Evolutionary conservation across 306 rosid species (phyloP), one percentile per base, ranked within the genome.

Genomic region (Trifolium subterraneum): DNA sequence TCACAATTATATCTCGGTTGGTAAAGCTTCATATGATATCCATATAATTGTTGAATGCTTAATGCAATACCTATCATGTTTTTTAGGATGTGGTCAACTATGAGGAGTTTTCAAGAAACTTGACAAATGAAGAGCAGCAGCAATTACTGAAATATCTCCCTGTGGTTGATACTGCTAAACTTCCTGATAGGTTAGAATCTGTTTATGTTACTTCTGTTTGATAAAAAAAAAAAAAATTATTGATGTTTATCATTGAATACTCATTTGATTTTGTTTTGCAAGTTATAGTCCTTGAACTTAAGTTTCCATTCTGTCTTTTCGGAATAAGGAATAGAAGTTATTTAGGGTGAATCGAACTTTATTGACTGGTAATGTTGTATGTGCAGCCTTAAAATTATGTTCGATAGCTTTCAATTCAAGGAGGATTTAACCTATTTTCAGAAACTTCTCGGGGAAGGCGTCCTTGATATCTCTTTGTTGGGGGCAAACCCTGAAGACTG

Each of bases 91-190:
- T 85, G 65, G 62, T 90, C 72, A 89, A 90, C 82, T 88, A 62
- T 62, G 99, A 88, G 84, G 97, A 80, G 82, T 95, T 95, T 62
- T 80, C 25, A 25, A 88, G 87, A 75, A 88, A 86, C 75, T 75
- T 95, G 88, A 92, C 99, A 70, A 70, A 64, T 81, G 99, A 92
- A 78, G 99, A 95, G 84, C 96, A 90, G 80, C 87, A 90, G 65
- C 85, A 90, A 72, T 79, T 95, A 71, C 85, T 88, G 84, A 86
- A 87, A 78, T 86, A 80, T 81, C 92, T 95, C 73, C 86, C 99
- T 60, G 81, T 81, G 67, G 89, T 79, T 63, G 99, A 95, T 90
- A 78, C 81, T 1, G 74, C 78, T 20, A 74, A 86, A 62, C 72
- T 78, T 86, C 92, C 93, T 3, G 89, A 89, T 45, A 88, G 96